A percentile compares a stretch with the other conserved stretches of the same genome.
Conservation (phyloP, 768 basidiomycete genomes). For the Tulasnella sp. region DNA sequence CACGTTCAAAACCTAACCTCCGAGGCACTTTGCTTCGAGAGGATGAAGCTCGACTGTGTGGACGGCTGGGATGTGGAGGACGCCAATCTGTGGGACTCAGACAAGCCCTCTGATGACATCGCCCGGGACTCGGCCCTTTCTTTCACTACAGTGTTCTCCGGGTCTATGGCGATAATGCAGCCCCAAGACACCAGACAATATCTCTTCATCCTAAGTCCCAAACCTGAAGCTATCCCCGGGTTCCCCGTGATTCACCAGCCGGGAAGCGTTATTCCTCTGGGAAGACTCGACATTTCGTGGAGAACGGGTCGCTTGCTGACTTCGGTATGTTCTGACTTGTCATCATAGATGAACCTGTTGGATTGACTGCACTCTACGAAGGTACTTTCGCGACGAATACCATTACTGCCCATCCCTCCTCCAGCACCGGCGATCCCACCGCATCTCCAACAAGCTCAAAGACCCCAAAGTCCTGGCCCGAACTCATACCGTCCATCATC, state of each 20-base stretch:
- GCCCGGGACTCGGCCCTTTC: background rate
- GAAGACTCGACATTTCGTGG: slow-evolving; percentile 86
- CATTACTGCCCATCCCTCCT: slow-evolving; percentile 33
- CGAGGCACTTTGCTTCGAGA: slow-evolving; percentile 65
- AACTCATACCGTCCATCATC: slow-evolving; percentile 13
- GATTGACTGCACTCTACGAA: slow-evolving; percentile 15
- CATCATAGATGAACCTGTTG: background rate
- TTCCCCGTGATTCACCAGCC: slow-evolving; percentile 38
- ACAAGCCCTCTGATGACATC: slow-evolving; percentile 9
- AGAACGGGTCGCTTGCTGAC: slow-evolving; percentile 77
- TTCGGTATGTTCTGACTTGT: slow-evolving; percentile 36
- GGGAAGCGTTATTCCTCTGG: slow-evolving; percentile 66
- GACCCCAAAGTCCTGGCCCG: slow-evolving; percentile 14
- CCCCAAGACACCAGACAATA: slow-evolving; percentile 82
- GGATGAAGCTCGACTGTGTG: slow-evolving; percentile 65
- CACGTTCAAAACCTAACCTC: slow-evolving; percentile 83
- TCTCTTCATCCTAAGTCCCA: slow-evolving; percentile 65
- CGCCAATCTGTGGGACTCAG: slow-evolving; percentile 31
- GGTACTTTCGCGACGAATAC: slow-evolving; percentile 74
- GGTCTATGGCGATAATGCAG: slow-evolving; percentile 57
- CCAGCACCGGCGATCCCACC: slow-evolving; percentile 54
- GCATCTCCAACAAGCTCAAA: slow-evolving; percentile 49
- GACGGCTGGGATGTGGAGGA: slow-evolving; percentile 55
- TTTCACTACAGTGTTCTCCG: slow-evolving; percentile 37
- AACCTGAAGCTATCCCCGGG: slow-evolving; percentile 22